Percentiles rank a stretch among this genome's conserved stretches.
phyloP scores from a whole-genome alignment of 306 rosid species.

The Cyclanthera cordifolia region DNA sequence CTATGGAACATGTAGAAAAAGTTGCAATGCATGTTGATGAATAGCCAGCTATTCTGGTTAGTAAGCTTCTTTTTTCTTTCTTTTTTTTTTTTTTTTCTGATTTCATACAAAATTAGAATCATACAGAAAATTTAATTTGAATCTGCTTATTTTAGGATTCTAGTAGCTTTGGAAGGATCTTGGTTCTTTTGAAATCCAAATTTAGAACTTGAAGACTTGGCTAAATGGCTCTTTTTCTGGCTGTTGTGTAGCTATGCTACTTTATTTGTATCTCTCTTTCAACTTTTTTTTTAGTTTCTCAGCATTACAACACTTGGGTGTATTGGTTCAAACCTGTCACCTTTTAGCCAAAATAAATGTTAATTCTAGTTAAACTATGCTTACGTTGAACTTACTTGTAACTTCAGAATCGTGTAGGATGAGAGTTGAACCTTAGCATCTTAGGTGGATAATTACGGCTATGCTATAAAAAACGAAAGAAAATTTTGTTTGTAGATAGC shows the following conservation, averaged over 20 bases:
- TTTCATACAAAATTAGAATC: background rate
- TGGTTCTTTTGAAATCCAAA: background rate
- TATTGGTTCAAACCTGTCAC: too few species aligned
- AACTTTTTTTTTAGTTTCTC: too few species aligned
- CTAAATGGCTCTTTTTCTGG: background rate
- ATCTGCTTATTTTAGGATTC: background rate
- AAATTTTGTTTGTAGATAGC: too few species aligned
- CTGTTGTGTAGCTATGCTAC: background rate
- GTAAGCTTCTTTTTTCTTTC: background rate
- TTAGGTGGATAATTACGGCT: too few species aligned
- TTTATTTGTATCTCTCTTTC: background rate
- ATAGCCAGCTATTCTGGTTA: conserved; percentile 13
- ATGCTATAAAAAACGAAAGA: too few species aligned
- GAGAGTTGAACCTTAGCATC: too few species aligned
- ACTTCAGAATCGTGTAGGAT: background rate
- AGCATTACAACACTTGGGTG: too few species aligned
- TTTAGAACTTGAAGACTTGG: background rate
- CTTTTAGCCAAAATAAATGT: too few species aligned
- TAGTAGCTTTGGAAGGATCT: background rate
- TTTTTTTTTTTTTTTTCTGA: background rate
- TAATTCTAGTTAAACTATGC: too few species aligned
- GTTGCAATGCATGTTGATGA: conserved; percentile 60
- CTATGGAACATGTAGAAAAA: conserved; percentile 80
- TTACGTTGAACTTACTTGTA: too few species aligned
- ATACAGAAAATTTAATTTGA: background rate